A percentile compares a stretch with the other conserved stretches of the same genome.
phyloP scores from a whole-genome alignment of 345 rosid genomes.

The Psidium guajava region DNA sequence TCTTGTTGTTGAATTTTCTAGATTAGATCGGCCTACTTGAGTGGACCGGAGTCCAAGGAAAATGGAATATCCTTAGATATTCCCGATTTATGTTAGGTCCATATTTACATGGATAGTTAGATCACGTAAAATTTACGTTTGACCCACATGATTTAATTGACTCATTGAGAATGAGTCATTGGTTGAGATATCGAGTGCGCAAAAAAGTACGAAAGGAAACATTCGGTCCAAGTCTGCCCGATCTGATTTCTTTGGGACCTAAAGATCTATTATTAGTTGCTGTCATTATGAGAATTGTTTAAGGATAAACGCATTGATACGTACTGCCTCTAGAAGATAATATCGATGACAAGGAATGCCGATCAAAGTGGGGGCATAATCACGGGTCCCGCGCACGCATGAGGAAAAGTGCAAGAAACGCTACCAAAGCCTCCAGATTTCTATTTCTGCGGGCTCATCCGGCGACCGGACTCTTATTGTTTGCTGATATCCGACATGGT shows the following conservation, averaged over 20 bases:
- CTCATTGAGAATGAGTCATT: background rate
- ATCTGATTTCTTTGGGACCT: background rate
- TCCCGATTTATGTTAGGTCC: background rate
- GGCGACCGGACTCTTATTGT: background rate
- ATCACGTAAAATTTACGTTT: background rate
- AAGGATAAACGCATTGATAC: background rate
- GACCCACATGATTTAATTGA: accelerated
- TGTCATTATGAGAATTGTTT: background rate
- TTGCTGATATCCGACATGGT: no score
- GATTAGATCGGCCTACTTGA: background rate
- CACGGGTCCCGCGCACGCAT: background rate
- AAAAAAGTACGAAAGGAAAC: background rate
- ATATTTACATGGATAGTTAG: background rate
- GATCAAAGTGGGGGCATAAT: background rate
- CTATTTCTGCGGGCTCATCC: background rate
- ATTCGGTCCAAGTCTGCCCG: accelerated
- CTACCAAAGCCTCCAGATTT: background rate
- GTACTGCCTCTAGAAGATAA: background rate
- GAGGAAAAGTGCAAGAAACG: background rate
- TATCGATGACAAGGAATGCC: background rate
- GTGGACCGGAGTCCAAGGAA: background rate
- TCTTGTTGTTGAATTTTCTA: background rate
- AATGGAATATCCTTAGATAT: background rate
- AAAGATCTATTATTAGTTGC: background rate
- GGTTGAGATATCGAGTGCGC: background rate